Percentiles rank a stretch among this genome's conserved stretches.
phyloP scores from a whole-genome alignment of 352 stramenopile species.

The Phytophthora macrochlamydospora region DNA sequence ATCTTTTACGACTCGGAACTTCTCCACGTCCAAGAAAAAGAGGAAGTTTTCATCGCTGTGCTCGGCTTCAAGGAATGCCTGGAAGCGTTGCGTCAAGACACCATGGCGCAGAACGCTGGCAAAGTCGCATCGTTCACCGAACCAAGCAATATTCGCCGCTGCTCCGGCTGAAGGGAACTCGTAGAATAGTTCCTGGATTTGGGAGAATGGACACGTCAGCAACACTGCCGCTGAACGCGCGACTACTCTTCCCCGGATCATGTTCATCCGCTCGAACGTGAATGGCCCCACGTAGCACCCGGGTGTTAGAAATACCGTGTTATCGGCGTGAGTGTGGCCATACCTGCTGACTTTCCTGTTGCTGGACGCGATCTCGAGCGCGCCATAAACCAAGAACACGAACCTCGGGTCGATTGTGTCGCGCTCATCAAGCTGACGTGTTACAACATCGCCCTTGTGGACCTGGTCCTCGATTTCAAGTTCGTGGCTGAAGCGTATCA shows the following conservation, averaged over 20 bases:
- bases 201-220: slow-evolving; percentile 55
- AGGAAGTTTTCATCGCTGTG: slow-evolving; percentile 84
- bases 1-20: slow-evolving; percentile 37
- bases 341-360: slow-evolving; percentile 26
- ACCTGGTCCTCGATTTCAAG: slow-evolving; percentile 74
- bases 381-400: slow-evolving; percentile 70
- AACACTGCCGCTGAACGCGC: slow-evolving; percentile 61
- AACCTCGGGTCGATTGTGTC: slow-evolving; percentile 48
- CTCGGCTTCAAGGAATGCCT: slow-evolving; percentile 69
- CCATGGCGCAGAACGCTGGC: slow-evolving; percentile 64
- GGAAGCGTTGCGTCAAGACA: slow-evolving; percentile 62
- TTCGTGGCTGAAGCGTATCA: slow-evolving; percentile 63
- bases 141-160: slow-evolving; percentile 79
- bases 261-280: slow-evolving; percentile 69
- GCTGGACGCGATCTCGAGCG: slow-evolving; percentile 63
- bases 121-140: slow-evolving; percentile 70
- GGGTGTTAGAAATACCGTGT: slow-evolving; percentile 64
- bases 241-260: slow-evolving; percentile 48
- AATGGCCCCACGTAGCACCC: slow-evolving; percentile 78
- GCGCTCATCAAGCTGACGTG: slow-evolving; percentile 43
- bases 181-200: slow-evolving; percentile 51
- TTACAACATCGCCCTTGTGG: slow-evolving; percentile 56
- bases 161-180: slow-evolving; percentile 64
- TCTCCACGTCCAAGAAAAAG: slow-evolving; percentile 75
- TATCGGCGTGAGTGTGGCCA: slow-evolving; percentile 37